Evolutionary conservation across 2,329 filamentous ascomycete species (phyloP).

Genomic region (Coleophoma eucalyptorum): DNA sequence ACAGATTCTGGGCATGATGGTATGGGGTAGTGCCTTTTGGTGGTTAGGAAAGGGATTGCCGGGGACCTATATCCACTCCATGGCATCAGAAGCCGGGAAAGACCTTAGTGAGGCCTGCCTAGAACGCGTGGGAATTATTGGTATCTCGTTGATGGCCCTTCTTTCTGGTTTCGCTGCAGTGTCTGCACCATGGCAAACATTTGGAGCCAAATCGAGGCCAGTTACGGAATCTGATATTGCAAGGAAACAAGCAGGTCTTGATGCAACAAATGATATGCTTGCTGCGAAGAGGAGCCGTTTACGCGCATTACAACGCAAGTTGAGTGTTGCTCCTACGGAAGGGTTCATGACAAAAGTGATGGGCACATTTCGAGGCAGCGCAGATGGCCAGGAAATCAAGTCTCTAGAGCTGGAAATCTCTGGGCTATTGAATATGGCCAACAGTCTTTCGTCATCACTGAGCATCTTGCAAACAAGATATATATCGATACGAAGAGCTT

Average conservation of each 20-base stretch:
- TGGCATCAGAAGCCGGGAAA: constrained; percentile 33
- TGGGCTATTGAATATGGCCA: constrained; percentile 77
- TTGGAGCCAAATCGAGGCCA: constrained; percentile 60
- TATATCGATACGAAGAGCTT: constrained; percentile 60
- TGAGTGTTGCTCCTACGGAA: constrained; percentile 34
- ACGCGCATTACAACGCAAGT: constrained; percentile 64
- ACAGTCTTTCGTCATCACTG: constrained; percentile 63
- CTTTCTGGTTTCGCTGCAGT: constrained; percentile 90
- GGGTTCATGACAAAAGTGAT: constrained; percentile 73
- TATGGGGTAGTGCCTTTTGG: constrained; percentile 77
- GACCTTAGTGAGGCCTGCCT: constrained; percentile 44
- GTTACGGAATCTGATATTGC: constrained; percentile 72
- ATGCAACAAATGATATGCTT: constrained; percentile 78
- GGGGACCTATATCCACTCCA: constrained; percentile 42
- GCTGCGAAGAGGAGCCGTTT: constrained; percentile 69
- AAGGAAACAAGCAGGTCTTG: constrained; percentile 74
- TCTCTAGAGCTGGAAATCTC: constrained; percentile 70
- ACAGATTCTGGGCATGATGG: constrained; percentile 56
- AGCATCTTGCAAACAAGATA: constrained; percentile 59
- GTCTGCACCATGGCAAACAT: constrained; percentile 80
- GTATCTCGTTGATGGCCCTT: constrained; percentile 81
- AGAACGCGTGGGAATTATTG: constrained; percentile 76
- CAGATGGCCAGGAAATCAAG: constrained; percentile 55
- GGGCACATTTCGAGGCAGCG: constrained; percentile 62
- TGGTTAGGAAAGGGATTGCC: constrained; percentile 64